These are phyloP conservation scores for Dothistroma septosporum DNA, from an alignment of 2,329 filamentous ascomycete species.

Conservation along the genomic window DNA sequence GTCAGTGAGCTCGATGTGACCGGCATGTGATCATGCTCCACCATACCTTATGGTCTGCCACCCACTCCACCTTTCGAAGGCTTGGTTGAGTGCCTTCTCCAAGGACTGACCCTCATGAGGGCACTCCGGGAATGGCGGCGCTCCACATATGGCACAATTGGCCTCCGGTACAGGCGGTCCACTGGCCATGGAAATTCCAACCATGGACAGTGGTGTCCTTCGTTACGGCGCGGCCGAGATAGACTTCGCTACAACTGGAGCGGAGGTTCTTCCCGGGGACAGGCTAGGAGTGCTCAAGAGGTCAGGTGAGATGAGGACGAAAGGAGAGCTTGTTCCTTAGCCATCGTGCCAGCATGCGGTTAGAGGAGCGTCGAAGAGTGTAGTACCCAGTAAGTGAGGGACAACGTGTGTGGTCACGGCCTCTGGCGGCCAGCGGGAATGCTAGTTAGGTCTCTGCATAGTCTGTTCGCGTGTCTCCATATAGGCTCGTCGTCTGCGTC, in stretches of 20 bases:
- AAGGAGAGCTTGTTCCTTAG: constrained; percentile 10
- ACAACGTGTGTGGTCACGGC: constrained; percentile 6
- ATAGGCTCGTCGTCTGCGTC: constrained; percentile 13
- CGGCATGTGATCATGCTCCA: not conserved
- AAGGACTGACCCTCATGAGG: constrained; percentile 34
- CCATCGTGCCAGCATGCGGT: not conserved
- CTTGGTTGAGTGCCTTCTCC: constrained; percentile 32
- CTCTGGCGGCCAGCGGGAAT: constrained; percentile 8
- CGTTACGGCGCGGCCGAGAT: not conserved
- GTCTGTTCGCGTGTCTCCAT: constrained; percentile 17
- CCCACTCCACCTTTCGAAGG: constrained; percentile 30
- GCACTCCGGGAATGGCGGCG: constrained; percentile 32
- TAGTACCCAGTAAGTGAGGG: not conserved
- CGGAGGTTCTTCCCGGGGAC: constrained; percentile 4
- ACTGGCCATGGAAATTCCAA: constrained; percentile 18
- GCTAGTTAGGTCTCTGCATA: constrained; percentile 16
- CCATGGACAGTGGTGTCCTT: constrained; percentile 16
- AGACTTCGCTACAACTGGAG: constrained; percentile 3
- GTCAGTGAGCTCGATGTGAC: constrained; percentile 3
- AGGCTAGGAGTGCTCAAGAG: not conserved
- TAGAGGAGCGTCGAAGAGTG: constrained; percentile 8
- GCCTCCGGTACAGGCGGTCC: constrained; percentile 26
- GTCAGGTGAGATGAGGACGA: not conserved
- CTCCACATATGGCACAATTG: constrained; percentile 37
- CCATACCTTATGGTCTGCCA: constrained; percentile 29